phyloP scores from a whole-genome alignment of 1,284 basidiomycete genomes.

The Thelephora terrestris region DNA sequence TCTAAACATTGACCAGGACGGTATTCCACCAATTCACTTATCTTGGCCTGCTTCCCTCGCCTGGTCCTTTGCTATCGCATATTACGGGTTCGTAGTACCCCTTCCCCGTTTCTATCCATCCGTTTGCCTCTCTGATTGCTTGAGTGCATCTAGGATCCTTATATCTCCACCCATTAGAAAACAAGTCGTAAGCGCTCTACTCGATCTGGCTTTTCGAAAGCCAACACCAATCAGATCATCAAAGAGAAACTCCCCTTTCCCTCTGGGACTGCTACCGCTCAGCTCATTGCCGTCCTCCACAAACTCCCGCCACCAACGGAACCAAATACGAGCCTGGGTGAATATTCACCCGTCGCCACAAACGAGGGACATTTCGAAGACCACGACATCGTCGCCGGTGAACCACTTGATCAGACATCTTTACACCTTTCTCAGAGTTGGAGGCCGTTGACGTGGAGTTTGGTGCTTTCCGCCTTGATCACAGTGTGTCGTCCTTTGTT shows the following conservation, averaged over 20 bases:
- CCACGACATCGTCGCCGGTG: constrained; percentile 22
- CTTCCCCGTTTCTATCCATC: background rate
- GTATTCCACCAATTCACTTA: constrained; percentile 64
- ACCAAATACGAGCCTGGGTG: constrained; percentile 41
- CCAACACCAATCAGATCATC: constrained; percentile 52
- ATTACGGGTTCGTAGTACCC: constrained; percentile 65
- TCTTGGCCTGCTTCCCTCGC: constrained; percentile 62
- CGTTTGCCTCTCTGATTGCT: background rate
- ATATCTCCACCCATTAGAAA: constrained; percentile 88
- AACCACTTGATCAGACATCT: constrained; percentile 19
- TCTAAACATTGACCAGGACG: constrained; percentile 67
- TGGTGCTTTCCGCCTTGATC: constrained; percentile 55
- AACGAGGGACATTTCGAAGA: constrained; percentile 20
- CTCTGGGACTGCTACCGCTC: constrained; percentile 94
- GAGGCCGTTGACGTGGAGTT: constrained; percentile 67
- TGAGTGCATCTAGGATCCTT: constrained; percentile 57
- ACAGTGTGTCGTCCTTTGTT: background rate
- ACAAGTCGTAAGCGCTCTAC: constrained; percentile 64
- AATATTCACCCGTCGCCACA: constrained; percentile 38
- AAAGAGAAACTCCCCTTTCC: constrained; percentile 92
- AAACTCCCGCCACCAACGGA: constrained; percentile 42
- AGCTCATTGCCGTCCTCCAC: constrained; percentile 90
- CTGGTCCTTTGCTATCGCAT: constrained; percentile 85
- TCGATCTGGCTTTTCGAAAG: background rate
- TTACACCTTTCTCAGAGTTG: constrained; percentile 53